A percentile compares a stretch with the other conserved stretches of the same genome.
These are phyloP conservation scores for Didymella arachidicola DNA, from an alignment of 2,329 filamentous ascomycete genomes.

Conservation along the genomic window DNA sequence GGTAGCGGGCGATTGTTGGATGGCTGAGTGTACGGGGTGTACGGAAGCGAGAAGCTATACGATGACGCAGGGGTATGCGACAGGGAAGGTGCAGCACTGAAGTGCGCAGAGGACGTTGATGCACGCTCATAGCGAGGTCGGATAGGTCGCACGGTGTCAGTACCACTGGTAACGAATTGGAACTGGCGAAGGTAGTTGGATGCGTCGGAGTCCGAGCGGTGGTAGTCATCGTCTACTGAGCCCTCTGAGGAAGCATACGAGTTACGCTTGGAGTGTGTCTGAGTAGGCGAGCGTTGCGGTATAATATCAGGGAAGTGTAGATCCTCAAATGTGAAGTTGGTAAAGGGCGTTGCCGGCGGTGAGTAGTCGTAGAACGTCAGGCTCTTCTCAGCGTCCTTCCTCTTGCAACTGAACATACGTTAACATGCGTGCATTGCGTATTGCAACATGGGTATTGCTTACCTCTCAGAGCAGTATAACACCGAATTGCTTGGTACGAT, in stretches of 20 bases:
- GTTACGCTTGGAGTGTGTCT: constrained; percentile 48
- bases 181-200: constrained; percentile 55
- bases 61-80: constrained; percentile 58
- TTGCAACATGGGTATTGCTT: constrained; percentile 35
- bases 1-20: constrained; percentile 47
- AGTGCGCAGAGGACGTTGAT: constrained; percentile 47
- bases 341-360: constrained; percentile 48
- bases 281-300: constrained; percentile 57
- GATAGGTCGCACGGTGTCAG: constrained; percentile 35
- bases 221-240: constrained; percentile 47
- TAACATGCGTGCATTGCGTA: constrained; percentile 9
- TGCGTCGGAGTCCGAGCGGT: constrained; percentile 49
- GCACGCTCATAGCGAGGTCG: constrained; percentile 49
- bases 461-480: constrained; percentile 72
- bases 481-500: constrained; percentile 66
- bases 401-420: constrained; percentile 53
- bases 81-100: constrained; percentile 54
- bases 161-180: constrained; percentile 39
- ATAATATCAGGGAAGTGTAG: constrained; percentile 55
- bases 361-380: constrained; percentile 45
- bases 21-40: constrained; percentile 39
- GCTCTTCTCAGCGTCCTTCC: constrained; percentile 54
- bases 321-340: constrained; percentile 51
- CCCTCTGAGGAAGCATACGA: constrained; percentile 55
- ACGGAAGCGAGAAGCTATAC: constrained; percentile 55